Base-by-base conservation (phyloP, 75 land plant genomes). In the Cryptomeria japonica region DNA sequence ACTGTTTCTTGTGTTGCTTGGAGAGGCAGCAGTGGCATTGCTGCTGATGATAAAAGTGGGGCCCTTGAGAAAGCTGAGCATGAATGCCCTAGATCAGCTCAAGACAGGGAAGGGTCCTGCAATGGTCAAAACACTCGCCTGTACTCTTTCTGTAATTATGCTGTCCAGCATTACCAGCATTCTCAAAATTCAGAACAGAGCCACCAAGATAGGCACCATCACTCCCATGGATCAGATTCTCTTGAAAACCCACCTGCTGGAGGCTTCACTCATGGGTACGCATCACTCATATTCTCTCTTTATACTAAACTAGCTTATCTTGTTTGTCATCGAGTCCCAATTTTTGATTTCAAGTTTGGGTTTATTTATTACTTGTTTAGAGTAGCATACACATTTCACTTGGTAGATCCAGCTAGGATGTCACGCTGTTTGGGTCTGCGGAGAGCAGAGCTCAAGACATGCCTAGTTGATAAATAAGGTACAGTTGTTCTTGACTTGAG, bases 251-350 rank as follows among this genome's bases (percentile, higher is more conserved):
- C 86, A 88, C 64, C 22, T 89, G 46, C 88, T 91, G 22, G 92
- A 91, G 73, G 72, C 86, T 76, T 80, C 87, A 38, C 88, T 91
- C 80, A 89, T 88, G 87, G 92, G 92, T 91, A n/a, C 22, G 49
- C 25, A 46, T 46, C 55, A 82, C 34, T 25, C 68, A 51, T 53
- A 37, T 38, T 61, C 16, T 58, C 22, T n/a, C 31, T 14, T 14
- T 28, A 15, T 34, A 19, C n/a, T 31, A n/a, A 39, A 11, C 73
- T 28, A 85, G 25, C n/a, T 85, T 58, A 18, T 34, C 36, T 85
- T 36, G 1, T 64, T 61, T 18, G 64, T 1, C 55, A 14, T 84
- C 22, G 32, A 31, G 6, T 84, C 41, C 16, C 31, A 12, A 22
- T 5, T 47, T 47, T 84, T 39, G 34, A 46, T 39, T 46, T n/a